Base-by-base conservation (phyloP, 768 basidiomycete genomes). In the Hirschioporus abietinus region DNA sequence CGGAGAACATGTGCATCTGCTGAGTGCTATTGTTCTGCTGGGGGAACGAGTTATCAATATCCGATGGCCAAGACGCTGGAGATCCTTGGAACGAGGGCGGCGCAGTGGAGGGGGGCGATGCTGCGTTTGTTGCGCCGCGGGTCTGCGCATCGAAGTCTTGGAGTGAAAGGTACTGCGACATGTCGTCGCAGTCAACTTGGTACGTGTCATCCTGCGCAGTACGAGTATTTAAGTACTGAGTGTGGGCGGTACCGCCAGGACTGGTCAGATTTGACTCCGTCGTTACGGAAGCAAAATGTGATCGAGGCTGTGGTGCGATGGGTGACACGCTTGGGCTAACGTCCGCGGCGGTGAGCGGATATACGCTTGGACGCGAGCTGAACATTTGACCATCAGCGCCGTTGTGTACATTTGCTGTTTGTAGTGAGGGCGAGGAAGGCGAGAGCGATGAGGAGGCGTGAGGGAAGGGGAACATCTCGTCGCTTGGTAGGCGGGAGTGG, bases 281-380 rank as follows among this genome's bases (percentile, higher is more conserved):
- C 30, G 30, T 25, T 61, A 34, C 60, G 60, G 60, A 61, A 61
- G 24, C 60, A 61, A 25, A 61, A 61, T 61, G 60, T 61, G 60
- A 61, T 34, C 25, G 60, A 15, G 60, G 30, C 60, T 61, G 60
- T 61, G 24, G 25, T 12, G 60, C 60, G 60, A 61, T 24, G 60
- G 60, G 60, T 1, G 60, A 61, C 60, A 15, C 24, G 65, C 36
- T 60, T 35, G 65, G 60, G 65, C 30, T 60, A 26, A 60, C 30
- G 59, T 58, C 65, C 0, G 65, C 60, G 35, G 58, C 58, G 58
- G 59, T 58, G 35, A 59, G 65, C 4, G 42, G 42, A 15, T 52
- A 20, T 12, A 15, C 42, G 42, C 42, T 52, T 12, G 12, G 3
- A 26, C 59, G 58, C 58, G 60, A 60, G 60, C 35, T 30, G 60